Evolutionary conservation across 1,284 basidiomycete genomes (phyloP).

Genomic region (Cutaneotrichosporon arboriforme): DNA sequence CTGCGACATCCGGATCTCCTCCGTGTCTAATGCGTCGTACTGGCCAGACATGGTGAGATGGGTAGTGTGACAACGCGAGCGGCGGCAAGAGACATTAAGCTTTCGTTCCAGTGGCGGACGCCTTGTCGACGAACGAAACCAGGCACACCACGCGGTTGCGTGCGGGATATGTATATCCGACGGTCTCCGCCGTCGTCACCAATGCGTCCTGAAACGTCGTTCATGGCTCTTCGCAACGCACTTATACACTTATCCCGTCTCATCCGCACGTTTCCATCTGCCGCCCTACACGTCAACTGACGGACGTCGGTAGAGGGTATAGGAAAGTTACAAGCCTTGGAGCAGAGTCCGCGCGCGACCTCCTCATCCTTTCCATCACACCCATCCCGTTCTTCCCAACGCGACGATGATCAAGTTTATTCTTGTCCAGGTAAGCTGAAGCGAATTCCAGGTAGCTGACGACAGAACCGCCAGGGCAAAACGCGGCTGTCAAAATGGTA

Average conservation of each 20-base stretch:
- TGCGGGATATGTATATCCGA: too few species aligned
- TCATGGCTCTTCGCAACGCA: too few species aligned
- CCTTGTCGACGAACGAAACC: neutral
- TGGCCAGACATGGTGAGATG: constrained; percentile 7
- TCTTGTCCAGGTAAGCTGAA: constrained; percentile 66
- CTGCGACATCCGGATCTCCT: neutral
- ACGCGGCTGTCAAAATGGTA: constrained; percentile 97
- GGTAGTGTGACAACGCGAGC: neutral
- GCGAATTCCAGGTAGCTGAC: neutral
- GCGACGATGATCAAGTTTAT: constrained; percentile 80
- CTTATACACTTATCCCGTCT: too few species aligned
- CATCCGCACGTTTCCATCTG: neutral
- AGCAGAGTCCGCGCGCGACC: neutral
- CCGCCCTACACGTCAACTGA: neutral
- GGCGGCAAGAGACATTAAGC: neutral
- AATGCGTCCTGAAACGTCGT: neutral
- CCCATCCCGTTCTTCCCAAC: neutral
- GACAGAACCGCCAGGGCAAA: constrained; percentile 93
- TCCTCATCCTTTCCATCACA: neutral
- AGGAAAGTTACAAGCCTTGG: neutral
- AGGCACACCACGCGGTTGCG: too few species aligned
- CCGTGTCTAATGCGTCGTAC: constrained; percentile 10
- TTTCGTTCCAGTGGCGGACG: neutral
- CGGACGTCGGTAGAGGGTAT: neutral
- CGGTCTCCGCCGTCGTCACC: too few species aligned